Evolutionary conservation across 2,329 filamentous ascomycete genomes (phyloP).

Genomic region (Paradendryphiella salina): DNA sequence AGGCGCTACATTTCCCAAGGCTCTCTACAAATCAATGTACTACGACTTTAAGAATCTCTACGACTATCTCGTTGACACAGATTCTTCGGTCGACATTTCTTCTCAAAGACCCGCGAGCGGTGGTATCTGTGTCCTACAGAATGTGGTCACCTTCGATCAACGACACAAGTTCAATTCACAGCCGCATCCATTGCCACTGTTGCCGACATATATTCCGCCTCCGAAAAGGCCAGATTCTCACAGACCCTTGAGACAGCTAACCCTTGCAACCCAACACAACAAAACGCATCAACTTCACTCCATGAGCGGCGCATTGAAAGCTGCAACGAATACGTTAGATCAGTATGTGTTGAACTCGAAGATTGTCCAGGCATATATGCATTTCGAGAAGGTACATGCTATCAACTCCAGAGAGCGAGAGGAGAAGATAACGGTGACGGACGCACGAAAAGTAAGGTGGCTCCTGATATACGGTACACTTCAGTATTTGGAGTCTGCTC

Average conservation of each 20-base stretch:
- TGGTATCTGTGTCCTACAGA: slow-evolving; percentile 71
- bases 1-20: slow-evolving; percentile 59
- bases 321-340: slow-evolving; percentile 54
- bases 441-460: slow-evolving; percentile 78
- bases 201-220: slow-evolving; percentile 56
- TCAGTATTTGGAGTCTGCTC: slow-evolving; percentile 70
- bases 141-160: slow-evolving; percentile 67
- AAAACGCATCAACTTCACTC: slow-evolving; percentile 56
- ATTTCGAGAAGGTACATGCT: slow-evolving; percentile 66
- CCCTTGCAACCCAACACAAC: slow-evolving; percentile 41
- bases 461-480: slow-evolving; percentile 73
- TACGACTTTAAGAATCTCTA: slow-evolving; percentile 73
- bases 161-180: slow-evolving; percentile 63
- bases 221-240: slow-evolving; percentile 36
- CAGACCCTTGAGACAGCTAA: slow-evolving; percentile 43
- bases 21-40: slow-evolving; percentile 64
- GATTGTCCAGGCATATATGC: slow-evolving; percentile 69
- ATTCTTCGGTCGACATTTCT: slow-evolving; percentile 55
- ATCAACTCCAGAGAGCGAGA: slow-evolving; percentile 57
- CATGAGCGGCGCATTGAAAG: slow-evolving; percentile 57
- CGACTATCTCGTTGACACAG: slow-evolving; percentile 68
- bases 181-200: slow-evolving; percentile 66
- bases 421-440: slow-evolving; percentile 62
- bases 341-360: slow-evolving; percentile 45
- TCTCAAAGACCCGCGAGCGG: slow-evolving; percentile 62